Evolutionary conservation across 1,284 basidiomycete genomes (phyloP).

Genomic region (Thecaphora thlaspeos): DNA sequence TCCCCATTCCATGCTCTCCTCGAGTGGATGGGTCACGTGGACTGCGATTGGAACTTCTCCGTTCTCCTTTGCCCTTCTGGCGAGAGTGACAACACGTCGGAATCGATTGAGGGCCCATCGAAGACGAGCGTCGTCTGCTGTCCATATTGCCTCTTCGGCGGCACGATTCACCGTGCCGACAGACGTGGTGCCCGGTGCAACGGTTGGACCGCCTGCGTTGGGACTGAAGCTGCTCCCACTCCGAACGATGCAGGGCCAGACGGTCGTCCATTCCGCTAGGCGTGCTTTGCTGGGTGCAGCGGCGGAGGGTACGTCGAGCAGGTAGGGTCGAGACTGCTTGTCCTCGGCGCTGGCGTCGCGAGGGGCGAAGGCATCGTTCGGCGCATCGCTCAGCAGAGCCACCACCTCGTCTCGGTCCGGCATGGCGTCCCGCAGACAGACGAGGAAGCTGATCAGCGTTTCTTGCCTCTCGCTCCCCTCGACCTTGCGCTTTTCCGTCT

Average conservation of each 20-base stretch:
- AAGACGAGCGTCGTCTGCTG: slow-evolving; percentile 4
- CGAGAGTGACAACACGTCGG: slow-evolving; percentile 22
- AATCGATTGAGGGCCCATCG: slow-evolving; percentile 24
- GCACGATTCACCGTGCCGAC: slow-evolving; percentile 33
- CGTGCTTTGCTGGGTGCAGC: slow-evolving; percentile 72
- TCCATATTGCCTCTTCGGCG: slow-evolving; percentile 29
- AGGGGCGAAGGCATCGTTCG: slow-evolving; percentile 10
- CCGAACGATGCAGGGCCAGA: slow-evolving; percentile 52
- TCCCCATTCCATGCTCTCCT: background rate
- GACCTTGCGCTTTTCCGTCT: slow-evolving; percentile 12
- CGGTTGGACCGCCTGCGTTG: background rate
- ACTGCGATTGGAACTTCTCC: slow-evolving; percentile 21
- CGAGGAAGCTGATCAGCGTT: slow-evolving; percentile 15
- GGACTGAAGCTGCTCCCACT: slow-evolving; percentile 15
- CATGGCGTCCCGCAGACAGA: slow-evolving; percentile 24
- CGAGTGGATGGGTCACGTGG: slow-evolving; percentile 35
- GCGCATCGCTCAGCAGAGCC: slow-evolving; percentile 8
- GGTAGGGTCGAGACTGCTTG: slow-evolving; percentile 50
- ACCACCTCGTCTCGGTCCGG: slow-evolving; percentile 11
- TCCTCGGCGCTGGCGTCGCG: background rate
- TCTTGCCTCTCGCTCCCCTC: slow-evolving; percentile 2
- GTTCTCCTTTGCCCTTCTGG: slow-evolving; percentile 11
- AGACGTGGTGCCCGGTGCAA: slow-evolving; percentile 2
- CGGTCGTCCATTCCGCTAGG: slow-evolving; percentile 61
- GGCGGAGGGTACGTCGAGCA: slow-evolving; percentile 68